Base-by-base conservation (phyloP, 176 grass and related monocot genomes). In the Zizania latifolia region DNA sequence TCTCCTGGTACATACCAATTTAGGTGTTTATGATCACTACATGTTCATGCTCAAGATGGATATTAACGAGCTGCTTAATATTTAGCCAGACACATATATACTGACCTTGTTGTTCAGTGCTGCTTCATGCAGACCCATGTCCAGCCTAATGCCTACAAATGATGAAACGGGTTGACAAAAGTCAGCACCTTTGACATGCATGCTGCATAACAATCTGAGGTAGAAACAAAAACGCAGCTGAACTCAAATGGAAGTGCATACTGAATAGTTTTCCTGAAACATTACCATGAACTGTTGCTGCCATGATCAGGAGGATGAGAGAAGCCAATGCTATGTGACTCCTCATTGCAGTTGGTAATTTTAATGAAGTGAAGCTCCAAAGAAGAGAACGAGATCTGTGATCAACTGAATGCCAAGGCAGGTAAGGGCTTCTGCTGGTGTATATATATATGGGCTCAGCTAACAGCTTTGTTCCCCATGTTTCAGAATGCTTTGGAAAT, bases 261-360 rank as follows among this genome's bases (percentile, higher is more conserved):
- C 4, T 4, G 32, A 21, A 53, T 38, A 65, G 38, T 51, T 51
- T 16, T 8, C 13, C 62, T 30, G 16, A 37, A 31, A 16, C 53
- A 65, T 62, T 71, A 78, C 67, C 74, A 29, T 72, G 67, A 36
- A 16, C 45, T 56, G 4, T 62, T 39, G 56, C 60, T 5, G 58
- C 35, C 6, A 65, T 22, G 15, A 78, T 28, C 1, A 77, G 24
- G 13, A 75, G 6, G 40, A 65, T 12, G 10, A 78, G 41, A 64
- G 35, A 78, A 29, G 34, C 75, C 13, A 56, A 28, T 15, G 14
- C 27, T 44, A 57, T 10, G 57, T 43, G 44, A 33, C 4, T 44
- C 67, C n/a, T 56, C 82, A 84, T 72, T 23, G 54, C 43, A 50
- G 31, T 11, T 26, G 6, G 41, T 16, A 7, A 15, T 23, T 1